Evolutionary conservation across 1,139 yeast genomes (phyloP).

Genomic region (Debaryomycetaceae sp.): DNA sequence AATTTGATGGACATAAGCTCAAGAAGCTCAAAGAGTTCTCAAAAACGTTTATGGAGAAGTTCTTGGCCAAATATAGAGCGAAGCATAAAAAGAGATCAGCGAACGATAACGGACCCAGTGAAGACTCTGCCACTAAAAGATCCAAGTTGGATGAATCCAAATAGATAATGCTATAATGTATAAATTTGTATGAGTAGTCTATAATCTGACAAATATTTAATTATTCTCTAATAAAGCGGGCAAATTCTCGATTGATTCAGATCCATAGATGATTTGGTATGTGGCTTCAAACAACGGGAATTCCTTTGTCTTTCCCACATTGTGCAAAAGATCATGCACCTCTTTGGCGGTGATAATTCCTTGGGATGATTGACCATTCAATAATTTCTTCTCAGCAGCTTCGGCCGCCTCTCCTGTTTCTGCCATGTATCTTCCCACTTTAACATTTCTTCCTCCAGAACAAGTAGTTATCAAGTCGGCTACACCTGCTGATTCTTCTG

Average conservation of each 20-base stretch:
- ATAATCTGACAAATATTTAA: not conserved
- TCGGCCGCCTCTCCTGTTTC: constrained; percentile 41
- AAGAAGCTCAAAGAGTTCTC: constrained; percentile 67
- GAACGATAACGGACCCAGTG: constrained; percentile 1
- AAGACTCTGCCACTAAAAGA: not conserved
- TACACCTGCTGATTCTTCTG: constrained; percentile 92
- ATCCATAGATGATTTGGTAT: constrained; percentile 42
- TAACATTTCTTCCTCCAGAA: constrained; percentile 92
- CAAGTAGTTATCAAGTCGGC: constrained; percentile 96
- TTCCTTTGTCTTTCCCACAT: constrained; percentile 28
- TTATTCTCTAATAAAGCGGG: constrained; percentile 33
- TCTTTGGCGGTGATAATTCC: constrained; percentile 48
- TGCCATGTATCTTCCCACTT: constrained; percentile 67
- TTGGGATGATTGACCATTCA: constrained; percentile 50
- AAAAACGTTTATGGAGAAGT: constrained; percentile 70
- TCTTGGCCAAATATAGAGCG: constrained; percentile 48
- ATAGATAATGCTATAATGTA: not conserved
- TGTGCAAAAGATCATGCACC: constrained; percentile 43
- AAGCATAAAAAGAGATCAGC: constrained; percentile 29
- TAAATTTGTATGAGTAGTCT: not conserved
- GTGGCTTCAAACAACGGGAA: constrained; percentile 50
- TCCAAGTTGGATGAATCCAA: not conserved
- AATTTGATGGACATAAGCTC: constrained; percentile 59
- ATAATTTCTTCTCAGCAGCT: constrained; percentile 43
- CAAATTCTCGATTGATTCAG: constrained; percentile 41